phyloP scores from a whole-genome alignment of 345 rosid species.

The Brassica nigra region DNA sequence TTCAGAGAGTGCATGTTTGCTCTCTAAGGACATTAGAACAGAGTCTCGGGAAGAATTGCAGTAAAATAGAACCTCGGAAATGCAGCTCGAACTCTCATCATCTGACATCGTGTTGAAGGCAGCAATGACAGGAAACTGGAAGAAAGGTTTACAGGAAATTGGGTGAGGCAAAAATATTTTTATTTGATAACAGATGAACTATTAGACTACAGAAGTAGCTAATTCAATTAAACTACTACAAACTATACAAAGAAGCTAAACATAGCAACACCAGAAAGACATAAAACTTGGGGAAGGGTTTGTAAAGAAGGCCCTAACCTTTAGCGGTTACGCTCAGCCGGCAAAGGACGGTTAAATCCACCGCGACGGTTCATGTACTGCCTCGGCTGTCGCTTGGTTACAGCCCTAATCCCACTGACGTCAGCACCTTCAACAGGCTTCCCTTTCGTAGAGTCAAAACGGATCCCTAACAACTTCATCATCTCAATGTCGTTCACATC shows the following conservation, averaged over 20 bases:
- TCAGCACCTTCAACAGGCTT: slow-evolving; percentile 86
- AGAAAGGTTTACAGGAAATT: not conserved
- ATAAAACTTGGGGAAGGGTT: no score
- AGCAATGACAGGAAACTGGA: slow-evolving; percentile 13
- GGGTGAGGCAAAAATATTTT: slow-evolving; percentile 6
- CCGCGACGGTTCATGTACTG: slow-evolving; percentile 97
- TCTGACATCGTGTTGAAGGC: not conserved
- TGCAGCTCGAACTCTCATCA: slow-evolving; percentile 10
- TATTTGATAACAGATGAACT: no score
- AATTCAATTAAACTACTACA: no score
- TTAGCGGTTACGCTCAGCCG: slow-evolving; percentile 74
- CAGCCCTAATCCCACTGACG: slow-evolving; percentile 76
- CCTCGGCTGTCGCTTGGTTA: slow-evolving; percentile 82
- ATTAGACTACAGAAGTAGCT: no score
- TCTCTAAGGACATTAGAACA: slow-evolving; percentile 17
- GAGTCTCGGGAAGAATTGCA: slow-evolving; percentile 19
- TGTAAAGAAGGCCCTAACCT: slow-evolving; percentile 37
- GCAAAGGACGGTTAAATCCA: slow-evolving; percentile 90
- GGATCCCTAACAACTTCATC: slow-evolving; percentile 96
- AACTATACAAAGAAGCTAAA: not conserved
- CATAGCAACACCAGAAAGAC: not conserved
- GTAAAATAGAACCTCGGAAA: not conserved
- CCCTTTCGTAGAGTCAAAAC: slow-evolving; percentile 93
- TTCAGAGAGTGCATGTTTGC: slow-evolving; percentile 20
- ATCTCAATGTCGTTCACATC: slow-evolving; percentile 68